These are phyloP conservation scores for Scleromitrula shiraiana DNA, from an alignment of 2,329 filamentous ascomycete species.

Conservation along the genomic window DNA sequence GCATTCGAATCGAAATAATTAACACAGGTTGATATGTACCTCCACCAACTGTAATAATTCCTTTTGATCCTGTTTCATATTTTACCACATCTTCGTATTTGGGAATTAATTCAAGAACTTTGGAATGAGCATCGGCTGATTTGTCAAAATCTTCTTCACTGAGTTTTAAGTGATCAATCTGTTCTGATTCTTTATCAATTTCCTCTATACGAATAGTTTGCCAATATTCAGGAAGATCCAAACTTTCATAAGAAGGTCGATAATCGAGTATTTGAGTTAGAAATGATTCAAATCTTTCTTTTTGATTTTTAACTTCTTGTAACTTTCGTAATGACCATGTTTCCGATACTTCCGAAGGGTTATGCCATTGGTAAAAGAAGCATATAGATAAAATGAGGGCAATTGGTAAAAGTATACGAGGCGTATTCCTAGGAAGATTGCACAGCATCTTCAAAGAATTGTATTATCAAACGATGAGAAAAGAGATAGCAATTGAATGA, in stretches of 20 bases:
- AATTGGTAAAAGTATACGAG: neutral
- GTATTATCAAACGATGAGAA: neutral
- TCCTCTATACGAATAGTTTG: slow-evolving; percentile 5
- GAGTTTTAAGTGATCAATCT: slow-evolving; percentile 1
- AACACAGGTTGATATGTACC: slow-evolving; percentile 31
- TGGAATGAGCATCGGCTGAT: neutral
- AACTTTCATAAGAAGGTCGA: neutral
- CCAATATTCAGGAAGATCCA: neutral
- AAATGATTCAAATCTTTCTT: neutral
- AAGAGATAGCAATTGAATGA: no score
- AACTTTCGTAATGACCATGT: neutral
- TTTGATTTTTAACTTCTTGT: neutral
- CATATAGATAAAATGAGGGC: neutral
- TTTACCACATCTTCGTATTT: slow-evolving; percentile 2
- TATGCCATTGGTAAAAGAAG: slow-evolving; percentile 1
- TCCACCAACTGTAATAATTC: slow-evolving; percentile 37
- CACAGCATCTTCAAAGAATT: neutral
- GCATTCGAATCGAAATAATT: slow-evolving; percentile 35
- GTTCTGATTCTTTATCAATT: neutral
- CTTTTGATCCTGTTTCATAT: slow-evolving; percentile 17
- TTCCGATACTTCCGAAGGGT: slow-evolving; percentile 2
- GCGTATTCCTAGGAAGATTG: neutral
- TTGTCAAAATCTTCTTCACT: neutral
- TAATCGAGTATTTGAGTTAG: neutral
- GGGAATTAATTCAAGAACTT: neutral